phyloP scores from a whole-genome alignment of 768 basidiomycete species.

The Leucosporidium yakuticum region DNA sequence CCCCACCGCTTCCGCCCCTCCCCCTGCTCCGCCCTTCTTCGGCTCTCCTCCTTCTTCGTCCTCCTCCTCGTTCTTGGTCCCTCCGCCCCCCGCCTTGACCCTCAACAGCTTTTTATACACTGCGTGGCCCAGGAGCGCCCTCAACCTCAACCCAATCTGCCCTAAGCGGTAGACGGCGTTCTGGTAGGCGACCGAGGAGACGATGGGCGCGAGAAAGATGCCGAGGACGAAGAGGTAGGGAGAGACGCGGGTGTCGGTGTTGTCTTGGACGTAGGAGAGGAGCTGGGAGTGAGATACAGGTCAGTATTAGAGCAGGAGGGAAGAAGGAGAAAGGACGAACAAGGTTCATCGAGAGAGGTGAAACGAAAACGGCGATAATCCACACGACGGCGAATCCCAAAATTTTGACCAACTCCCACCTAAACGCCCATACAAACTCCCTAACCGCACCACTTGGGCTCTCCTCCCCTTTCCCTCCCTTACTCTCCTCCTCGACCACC shows the following conservation, averaged over 20 bases:
- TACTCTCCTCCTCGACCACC: neutral
- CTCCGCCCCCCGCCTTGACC: constrained; percentile 24
- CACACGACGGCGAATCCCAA: constrained; percentile 18
- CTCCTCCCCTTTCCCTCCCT: too few species aligned
- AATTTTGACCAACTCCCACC: constrained; percentile 3
- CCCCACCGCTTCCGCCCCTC: constrained; percentile 22
- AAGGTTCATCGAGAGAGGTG: constrained; percentile 29
- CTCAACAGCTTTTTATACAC: constrained; percentile 21
- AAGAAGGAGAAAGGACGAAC: neutral
- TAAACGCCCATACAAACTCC: constrained; percentile 14
- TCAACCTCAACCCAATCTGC: constrained; percentile 17
- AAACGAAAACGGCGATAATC: constrained; percentile 27
- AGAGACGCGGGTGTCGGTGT: constrained; percentile 10
- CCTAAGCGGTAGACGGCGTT: constrained; percentile 23
- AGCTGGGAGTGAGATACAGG: neutral
- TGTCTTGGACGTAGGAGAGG: constrained; percentile 27
- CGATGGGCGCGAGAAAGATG: constrained; percentile 25
- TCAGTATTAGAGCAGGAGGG: neutral
- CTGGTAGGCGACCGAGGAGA: constrained; percentile 21
- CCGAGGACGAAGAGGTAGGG: constrained; percentile 23
- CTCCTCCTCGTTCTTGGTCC: constrained; percentile 1
- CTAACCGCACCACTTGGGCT: too few species aligned
- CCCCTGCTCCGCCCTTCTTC: neutral
- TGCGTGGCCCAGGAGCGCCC: constrained; percentile 9
- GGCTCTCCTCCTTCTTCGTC: neutral